A percentile compares a stretch with the other conserved stretches of the same genome.
Evolutionary conservation across 176 grass and related monocot species (phyloP).

Genomic region (Cocos nucifera): DNA sequence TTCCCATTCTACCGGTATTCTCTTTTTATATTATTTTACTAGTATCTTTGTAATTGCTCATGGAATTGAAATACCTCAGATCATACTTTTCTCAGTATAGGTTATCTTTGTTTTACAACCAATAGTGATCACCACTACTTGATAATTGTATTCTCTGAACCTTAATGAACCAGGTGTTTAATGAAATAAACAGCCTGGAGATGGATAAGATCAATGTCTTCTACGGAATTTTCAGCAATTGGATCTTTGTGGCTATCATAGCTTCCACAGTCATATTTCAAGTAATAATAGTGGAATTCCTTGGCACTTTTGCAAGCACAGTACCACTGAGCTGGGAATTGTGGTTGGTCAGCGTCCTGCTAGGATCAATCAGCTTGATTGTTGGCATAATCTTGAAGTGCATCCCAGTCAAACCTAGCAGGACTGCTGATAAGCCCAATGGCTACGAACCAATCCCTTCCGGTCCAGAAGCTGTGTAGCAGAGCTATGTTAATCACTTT

Average conservation of each 20-base stretch:
- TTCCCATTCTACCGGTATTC: too few relatives aligned
- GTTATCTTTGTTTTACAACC: too few relatives aligned
- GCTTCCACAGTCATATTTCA: slow-evolving; percentile 56
- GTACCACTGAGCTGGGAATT: slow-evolving; percentile 63
- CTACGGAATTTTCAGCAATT: slow-evolving; percentile 56
- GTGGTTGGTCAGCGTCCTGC: slow-evolving; percentile 58
- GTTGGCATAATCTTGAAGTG: slow-evolving; percentile 69
- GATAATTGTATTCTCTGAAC: too few relatives aligned
- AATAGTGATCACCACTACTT: too few relatives aligned
- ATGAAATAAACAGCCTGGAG: slow-evolving; percentile 93
- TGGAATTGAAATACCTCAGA: too few relatives aligned
- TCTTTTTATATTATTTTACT: too few relatives aligned
- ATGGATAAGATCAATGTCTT: slow-evolving; percentile 95
- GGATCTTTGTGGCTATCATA: slow-evolving; percentile 60
- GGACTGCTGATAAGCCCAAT: slow-evolving; percentile 21
- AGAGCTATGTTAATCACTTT: too few relatives aligned
- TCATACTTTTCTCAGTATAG: too few relatives aligned
- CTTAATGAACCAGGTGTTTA: slow-evolving; percentile 57
- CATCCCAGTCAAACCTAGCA: slow-evolving; percentile 48
- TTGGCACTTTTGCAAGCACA: slow-evolving; percentile 71
- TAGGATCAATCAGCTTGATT: slow-evolving; percentile 71
- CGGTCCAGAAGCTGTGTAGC: slow-evolving; percentile 65
- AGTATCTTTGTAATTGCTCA: too few relatives aligned
- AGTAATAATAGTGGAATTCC: slow-evolving; percentile 83
- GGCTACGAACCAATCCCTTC: slow-evolving; percentile 43